phyloP scores from a whole-genome alignment of 2,329 filamentous ascomycete species.

The Cercospora brassicicola region DNA sequence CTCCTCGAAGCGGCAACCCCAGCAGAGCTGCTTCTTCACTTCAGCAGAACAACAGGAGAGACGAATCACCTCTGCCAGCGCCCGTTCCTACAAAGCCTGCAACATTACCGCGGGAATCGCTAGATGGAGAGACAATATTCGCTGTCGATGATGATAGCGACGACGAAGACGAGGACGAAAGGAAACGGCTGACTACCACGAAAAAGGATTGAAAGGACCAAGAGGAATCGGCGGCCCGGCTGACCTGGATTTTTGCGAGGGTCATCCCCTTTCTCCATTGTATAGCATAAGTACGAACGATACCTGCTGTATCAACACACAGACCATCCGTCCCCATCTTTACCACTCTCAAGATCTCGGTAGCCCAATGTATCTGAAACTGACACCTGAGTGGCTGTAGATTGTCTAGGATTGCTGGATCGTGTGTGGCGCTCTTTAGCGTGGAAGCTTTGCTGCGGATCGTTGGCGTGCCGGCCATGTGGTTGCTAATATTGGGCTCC shows the following conservation, averaged over 20 bases:
- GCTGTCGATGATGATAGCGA: slow-evolving; percentile 82
- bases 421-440: background rate
- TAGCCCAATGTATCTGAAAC: background rate
- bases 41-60: slow-evolving; percentile 29
- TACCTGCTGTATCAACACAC: background rate
- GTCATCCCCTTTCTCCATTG: background rate
- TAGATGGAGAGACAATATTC: slow-evolving; percentile 93
- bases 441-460: background rate
- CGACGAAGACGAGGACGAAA: slow-evolving; percentile 42
- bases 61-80: slow-evolving; percentile 55
- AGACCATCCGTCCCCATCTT: background rate
- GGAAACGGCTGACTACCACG: slow-evolving; percentile 48
- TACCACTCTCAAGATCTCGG: background rate
- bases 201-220: background rate
- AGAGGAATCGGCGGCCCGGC: background rate
- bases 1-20: slow-evolving; percentile 22
- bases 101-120: slow-evolving; percentile 57
- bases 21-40: slow-evolving; percentile 15
- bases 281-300: background rate
- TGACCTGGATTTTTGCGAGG: background rate
- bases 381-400: background rate
- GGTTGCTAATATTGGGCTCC: background rate
- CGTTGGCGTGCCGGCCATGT: background rate
- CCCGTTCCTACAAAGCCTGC: slow-evolving; percentile 52
- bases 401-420: background rate